These are phyloP conservation scores for Xerocomellus amylosporus DNA, from an alignment of 768 basidiomycete genomes.

Conservation along the genomic window DNA sequence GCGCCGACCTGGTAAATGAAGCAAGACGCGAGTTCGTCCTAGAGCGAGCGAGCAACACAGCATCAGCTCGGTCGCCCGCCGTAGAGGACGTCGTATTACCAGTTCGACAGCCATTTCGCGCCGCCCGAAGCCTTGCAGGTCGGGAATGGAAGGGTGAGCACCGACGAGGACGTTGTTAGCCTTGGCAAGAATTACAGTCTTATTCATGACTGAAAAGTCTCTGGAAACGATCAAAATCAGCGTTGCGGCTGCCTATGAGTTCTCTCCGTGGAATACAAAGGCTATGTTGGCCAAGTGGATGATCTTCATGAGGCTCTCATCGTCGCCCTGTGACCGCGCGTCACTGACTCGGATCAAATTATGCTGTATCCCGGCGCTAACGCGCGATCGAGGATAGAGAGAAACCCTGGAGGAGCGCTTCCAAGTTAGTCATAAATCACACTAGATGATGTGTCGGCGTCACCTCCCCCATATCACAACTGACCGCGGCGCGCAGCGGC, in stretches of 20 bases:
- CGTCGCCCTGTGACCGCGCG: slow-evolving; percentile 40
- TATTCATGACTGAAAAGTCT: slow-evolving; percentile 64
- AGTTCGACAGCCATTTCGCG: slow-evolving; percentile 62
- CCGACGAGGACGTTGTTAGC: slow-evolving; percentile 55
- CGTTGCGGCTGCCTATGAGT: background rate
- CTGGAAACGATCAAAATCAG: slow-evolving; percentile 27
- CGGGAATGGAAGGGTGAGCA: slow-evolving; percentile 61
- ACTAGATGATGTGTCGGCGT: background rate
- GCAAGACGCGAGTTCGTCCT: slow-evolving; percentile 56
- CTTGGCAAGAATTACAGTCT: slow-evolving; percentile 58
- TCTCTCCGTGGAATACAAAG: slow-evolving; percentile 60
- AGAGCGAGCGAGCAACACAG: background rate
- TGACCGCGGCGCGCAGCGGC: slow-evolving; percentile 41
- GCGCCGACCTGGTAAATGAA: slow-evolving; percentile 72
- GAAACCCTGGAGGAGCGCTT: slow-evolving; percentile 39
- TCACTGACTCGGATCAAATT: background rate
- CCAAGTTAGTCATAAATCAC: slow-evolving; percentile 2
- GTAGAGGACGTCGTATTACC: slow-evolving; percentile 32
- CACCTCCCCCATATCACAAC: slow-evolving; percentile 59
- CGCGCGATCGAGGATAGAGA: slow-evolving; percentile 48
- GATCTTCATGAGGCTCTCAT: slow-evolving; percentile 51
- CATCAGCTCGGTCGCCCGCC: background rate
- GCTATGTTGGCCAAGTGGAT: slow-evolving; percentile 63
- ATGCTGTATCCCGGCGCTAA: background rate
- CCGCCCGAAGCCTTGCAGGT: slow-evolving; percentile 63